These are phyloP conservation scores for Chimonanthus praecox DNA, from an alignment of 164 flowering plant species.

Conservation along the genomic window DNA sequence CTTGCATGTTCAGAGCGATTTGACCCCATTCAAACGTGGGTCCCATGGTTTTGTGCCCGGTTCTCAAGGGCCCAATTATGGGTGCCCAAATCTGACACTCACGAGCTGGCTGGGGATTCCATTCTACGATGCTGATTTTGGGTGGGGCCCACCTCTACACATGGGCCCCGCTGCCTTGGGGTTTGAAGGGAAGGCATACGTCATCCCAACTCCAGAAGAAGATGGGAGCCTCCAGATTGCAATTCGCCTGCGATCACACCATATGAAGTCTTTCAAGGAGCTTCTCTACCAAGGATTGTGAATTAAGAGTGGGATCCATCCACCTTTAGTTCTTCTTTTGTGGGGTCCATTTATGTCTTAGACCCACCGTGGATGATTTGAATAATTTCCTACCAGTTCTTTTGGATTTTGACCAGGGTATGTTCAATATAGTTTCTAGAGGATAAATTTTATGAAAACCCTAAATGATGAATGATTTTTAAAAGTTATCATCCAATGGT, in stretches of 20 bases:
- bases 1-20: constrained; percentile 50
- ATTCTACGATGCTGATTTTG: constrained; percentile 23
- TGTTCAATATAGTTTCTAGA: too few relatives aligned
- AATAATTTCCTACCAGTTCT: too few relatives aligned
- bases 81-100: constrained; percentile 31
- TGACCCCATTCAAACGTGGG: constrained; percentile 42
- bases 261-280: constrained; percentile 35
- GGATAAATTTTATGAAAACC: too few relatives aligned
- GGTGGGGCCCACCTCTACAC: constrained; percentile 43
- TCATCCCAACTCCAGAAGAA: constrained; percentile 24
- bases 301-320: neutral
- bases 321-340: too few relatives aligned
- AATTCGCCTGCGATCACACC: constrained; percentile 23
- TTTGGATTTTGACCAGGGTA: too few relatives aligned
- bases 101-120: constrained; percentile 32
- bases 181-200: constrained; percentile 27
- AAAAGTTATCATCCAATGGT: too few relatives aligned
- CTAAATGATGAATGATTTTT: too few relatives aligned
- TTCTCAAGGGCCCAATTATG: constrained; percentile 9
- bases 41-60: constrained; percentile 31
- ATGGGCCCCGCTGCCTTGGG: constrained; percentile 33
- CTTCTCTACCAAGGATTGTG: constrained; percentile 16
- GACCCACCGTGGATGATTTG: too few relatives aligned
- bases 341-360: too few relatives aligned
- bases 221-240: constrained; percentile 37